Percentiles rank a stretch among this genome's conserved stretches.
Evolutionary conservation across 202 grass and related monocot genomes (phyloP).

Genomic region (Zoysia matrella): DNA sequence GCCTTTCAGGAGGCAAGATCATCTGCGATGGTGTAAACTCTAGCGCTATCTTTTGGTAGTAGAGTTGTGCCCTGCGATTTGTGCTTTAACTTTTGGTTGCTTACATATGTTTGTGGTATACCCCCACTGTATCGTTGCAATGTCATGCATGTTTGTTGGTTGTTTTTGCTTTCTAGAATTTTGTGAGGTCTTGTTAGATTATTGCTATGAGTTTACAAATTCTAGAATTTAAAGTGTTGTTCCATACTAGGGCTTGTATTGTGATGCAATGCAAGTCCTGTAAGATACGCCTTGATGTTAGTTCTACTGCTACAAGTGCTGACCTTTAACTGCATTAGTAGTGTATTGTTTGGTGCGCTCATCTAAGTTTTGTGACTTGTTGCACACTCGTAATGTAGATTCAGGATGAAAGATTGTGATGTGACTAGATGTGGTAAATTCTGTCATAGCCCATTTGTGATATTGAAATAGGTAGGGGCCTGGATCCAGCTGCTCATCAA

Average conservation of each 20-base stretch:
- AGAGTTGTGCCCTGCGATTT: background rate
- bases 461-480: background rate
- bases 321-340: background rate
- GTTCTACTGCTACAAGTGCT: background rate
- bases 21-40: background rate
- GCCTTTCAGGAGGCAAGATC: background rate
- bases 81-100: background rate
- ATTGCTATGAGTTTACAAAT: background rate
- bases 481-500: background rate
- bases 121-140: background rate
- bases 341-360: background rate
- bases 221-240: background rate
- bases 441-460: background rate
- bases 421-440: background rate
- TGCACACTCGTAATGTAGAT: background rate
- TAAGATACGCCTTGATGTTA: background rate
- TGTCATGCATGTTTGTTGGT: background rate
- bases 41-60: background rate
- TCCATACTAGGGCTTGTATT: background rate
- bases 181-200: background rate
- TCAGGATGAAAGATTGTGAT: background rate
- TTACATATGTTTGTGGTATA: background rate
- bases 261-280: background rate
- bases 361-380: background rate
- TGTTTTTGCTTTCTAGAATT: background rate